Evolutionary conservation across 1,284 basidiomycete genomes (phyloP), one percentile per base, ranked within the genome.

Genomic region (Pseudozyma tsukubaensis): DNA sequence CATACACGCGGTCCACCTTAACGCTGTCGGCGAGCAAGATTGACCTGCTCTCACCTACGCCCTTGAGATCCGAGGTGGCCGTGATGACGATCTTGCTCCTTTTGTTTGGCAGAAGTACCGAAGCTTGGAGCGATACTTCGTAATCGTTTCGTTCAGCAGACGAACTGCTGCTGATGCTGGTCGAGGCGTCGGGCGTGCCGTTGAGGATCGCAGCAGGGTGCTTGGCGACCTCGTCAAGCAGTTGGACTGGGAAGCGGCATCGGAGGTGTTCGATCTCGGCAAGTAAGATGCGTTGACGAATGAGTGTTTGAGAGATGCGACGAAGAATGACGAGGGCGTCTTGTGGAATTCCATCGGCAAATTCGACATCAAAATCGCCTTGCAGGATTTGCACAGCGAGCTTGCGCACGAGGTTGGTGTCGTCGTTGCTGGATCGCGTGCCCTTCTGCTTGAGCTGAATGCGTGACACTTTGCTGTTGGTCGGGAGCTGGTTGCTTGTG

Each of bases 191-290:
- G 7, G 58, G 53, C 16, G 67, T 49, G 21, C 52, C 60, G 29
- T 63, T 45, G 44, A 64, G 61, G 39, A 70, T 54, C n/a, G 47
- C 37, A 0, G 43, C 29, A 4, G 70, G 44, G 7, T 16, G 24
- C 35, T 45, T 52, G 44, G 42, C 47, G n/a, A 53, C 21, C 13
- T 61, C 68, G 45, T 65, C 68, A 21, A 68, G 36, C 16, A 76
- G 63, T n/a, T 69, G 47, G 3, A 80, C 71, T 8, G 78, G 78
- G 59, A 78, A 59, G 9, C 70, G 66, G 43, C 70, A 67, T n/a
- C 70, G 66, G 16, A 78, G 59, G 18, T 73, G 76, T 32, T 74
- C 74, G 52, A 80, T 65, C 47, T 78, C 76, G 32, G 76, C 73
- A 11, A 73, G 62, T 43, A 72, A 35, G 47, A 64, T 68, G 24